These are phyloP conservation scores for Pholiota conissans DNA, from an alignment of 768 basidiomycete genomes.

Conservation along the genomic window DNA sequence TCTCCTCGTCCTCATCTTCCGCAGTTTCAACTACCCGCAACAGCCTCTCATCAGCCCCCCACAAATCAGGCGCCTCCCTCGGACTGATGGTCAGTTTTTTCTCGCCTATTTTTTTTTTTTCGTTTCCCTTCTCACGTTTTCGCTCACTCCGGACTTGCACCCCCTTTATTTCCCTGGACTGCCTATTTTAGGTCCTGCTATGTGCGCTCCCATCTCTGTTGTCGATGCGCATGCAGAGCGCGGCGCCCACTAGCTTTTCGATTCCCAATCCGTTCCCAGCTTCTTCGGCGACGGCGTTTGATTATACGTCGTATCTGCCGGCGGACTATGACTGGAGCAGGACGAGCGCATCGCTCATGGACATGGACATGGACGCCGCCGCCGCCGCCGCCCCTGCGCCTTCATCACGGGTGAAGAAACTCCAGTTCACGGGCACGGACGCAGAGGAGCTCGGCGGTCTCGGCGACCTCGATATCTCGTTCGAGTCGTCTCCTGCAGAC, in stretches of 20 bases:
- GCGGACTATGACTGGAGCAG: constrained; percentile 59
- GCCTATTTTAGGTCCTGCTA: constrained; percentile 69
- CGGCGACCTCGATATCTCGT: constrained; percentile 68
- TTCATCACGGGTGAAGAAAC: constrained; percentile 38
- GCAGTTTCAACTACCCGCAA: constrained; percentile 7
- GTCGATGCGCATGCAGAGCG: constrained; percentile 60
- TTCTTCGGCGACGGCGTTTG: constrained; percentile 40
- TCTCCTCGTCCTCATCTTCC: constrained; percentile 38
- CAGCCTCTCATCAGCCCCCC: constrained; percentile 40
- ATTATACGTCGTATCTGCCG: constrained; percentile 47
- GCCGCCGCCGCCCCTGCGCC: constrained; percentile 32
- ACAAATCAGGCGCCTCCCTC: constrained; percentile 64
- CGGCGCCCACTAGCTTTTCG: constrained; percentile 56
- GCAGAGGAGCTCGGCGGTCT: constrained; percentile 46
- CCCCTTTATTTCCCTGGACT: constrained; percentile 7
- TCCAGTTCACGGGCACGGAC: constrained; percentile 60
- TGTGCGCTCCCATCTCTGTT: constrained; percentile 77
- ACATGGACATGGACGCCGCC: constrained; percentile 47
- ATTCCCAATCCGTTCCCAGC: constrained; percentile 48
- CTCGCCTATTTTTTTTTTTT: constrained; percentile 13
- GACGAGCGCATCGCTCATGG: constrained; percentile 40
- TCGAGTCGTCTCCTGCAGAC: constrained; percentile 62
- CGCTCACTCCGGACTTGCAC: background rate
- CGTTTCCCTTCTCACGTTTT: constrained; percentile 2
- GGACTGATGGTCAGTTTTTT: constrained; percentile 72